Evolutionary conservation across 108 stramenopile species (phyloP), one percentile per base, ranked within the genome.

Genomic region (Fistulifera solaris): DNA sequence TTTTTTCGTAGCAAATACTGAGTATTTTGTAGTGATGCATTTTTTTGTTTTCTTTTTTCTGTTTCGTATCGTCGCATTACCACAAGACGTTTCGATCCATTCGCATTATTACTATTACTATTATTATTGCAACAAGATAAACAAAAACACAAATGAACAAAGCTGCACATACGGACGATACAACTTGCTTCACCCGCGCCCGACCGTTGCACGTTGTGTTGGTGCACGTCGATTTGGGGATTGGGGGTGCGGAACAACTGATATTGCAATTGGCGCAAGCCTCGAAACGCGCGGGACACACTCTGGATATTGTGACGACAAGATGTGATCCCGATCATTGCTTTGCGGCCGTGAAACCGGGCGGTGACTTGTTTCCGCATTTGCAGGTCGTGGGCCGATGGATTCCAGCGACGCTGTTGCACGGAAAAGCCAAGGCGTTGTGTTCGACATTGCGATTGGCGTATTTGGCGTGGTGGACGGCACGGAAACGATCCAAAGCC

Each of bases 311-410:
- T 54, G 87, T 87, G 60, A 99, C 98, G 21, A 87, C 96, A 13
- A 93, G 94, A 59, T 96, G 96, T 68, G 87, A 91, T 52, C 71
- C 78, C 7, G 41, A 67, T 19, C 95, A 94, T 54, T 96, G 95
- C 74, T 99, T 97, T 72, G 80, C 67, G 14, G 85, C 88, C 54
- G 93, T 96, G 10, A 75, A 69, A 61, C 81, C 81, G 16, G 58
- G 60, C 38, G 91, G 91, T 16, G 24, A 24, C 0, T 58, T 94
- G 14, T 67, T 54, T 17, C 26, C 67, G 16, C 53, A 38, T 35
- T 78, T 93, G 18, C 44, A 68, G 26, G 57, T 85, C 7, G 72
- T 79, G n/a, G 92, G 87, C 11, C 48, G 63, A 12, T 93, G 81
- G 79, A 77, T 89, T 43, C 87, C 92, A 10, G 59, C 72, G 27